Evolutionary conservation across 1,284 basidiomycete species (phyloP).

Genomic region (Cutaneotrichosporon sp.): DNA sequence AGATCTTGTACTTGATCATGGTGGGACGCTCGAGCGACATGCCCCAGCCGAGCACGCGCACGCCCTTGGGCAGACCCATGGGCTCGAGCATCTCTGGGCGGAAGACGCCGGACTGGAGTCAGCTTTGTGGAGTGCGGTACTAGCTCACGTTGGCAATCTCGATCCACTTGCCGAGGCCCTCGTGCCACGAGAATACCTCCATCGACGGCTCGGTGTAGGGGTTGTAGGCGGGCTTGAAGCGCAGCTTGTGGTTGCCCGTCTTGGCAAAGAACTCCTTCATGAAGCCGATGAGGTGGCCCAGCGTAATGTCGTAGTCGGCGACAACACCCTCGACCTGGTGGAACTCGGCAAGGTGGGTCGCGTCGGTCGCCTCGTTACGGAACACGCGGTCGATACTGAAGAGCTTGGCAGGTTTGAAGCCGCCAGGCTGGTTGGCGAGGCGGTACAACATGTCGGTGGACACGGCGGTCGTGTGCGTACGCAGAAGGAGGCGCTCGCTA

Average conservation of each 20-base stretch:
- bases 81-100: conserved; percentile 98
- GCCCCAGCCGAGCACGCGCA: conserved; percentile 97
- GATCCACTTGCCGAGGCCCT: conserved; percentile 91
- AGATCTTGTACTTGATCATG: conserved; percentile 94
- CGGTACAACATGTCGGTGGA: conserved; percentile 93
- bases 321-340: conserved; percentile 99
- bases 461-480: conserved; percentile 96
- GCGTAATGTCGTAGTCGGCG: conserved; percentile 86
- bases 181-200: conserved; percentile 99
- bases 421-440: conserved; percentile 70
- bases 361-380: conserved; percentile 98
- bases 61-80: conserved; percentile 97
- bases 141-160: conserved; percentile 62
- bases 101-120: conserved; percentile 91
- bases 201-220: conserved; percentile 98
- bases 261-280: conserved; percentile 98
- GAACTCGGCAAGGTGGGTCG: conserved; percentile 99
- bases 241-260: conserved; percentile 89
- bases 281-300: conserved; percentile 97
- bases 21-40: conserved; percentile 95
- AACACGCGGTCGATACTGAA: conserved; percentile 99
- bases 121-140: conserved; percentile 24
- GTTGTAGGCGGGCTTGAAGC: conserved; percentile 80
- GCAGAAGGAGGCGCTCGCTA: conserved; percentile 84
- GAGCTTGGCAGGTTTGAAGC: conserved; percentile 93